Percentiles rank a stretch among this genome's conserved stretches.
Evolutionary conservation across 164 flowering plant genomes (phyloP).

Genomic region (Aristolochia fimbriata): DNA sequence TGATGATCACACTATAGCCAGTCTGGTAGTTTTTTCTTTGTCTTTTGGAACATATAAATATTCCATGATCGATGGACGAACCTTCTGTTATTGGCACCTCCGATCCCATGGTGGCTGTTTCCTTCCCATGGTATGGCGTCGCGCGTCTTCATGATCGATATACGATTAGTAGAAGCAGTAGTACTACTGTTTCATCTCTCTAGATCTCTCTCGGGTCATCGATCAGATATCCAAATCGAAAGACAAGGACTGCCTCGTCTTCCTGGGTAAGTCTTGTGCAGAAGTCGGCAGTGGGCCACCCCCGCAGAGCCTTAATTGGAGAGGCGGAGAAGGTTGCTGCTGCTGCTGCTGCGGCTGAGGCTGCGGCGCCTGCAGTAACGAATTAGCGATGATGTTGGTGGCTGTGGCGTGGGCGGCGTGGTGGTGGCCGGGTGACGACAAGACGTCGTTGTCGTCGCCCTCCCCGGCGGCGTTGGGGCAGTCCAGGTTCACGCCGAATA

Average conservation of each 20-base stretch:
- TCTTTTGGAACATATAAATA: background rate
- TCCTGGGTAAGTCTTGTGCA: slow-evolving; percentile 6
- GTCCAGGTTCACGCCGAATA: slow-evolving; percentile 88
- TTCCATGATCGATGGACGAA: background rate
- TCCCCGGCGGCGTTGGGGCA: slow-evolving; percentile 41
- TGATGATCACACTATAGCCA: too few relatives aligned
- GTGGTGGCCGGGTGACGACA: slow-evolving; percentile 13
- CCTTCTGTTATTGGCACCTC: too few relatives aligned
- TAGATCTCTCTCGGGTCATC: too few relatives aligned
- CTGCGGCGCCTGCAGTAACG: too few relatives aligned
- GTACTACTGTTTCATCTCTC: too few relatives aligned
- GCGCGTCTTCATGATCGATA: too few relatives aligned
- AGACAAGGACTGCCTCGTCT: slow-evolving; percentile 10
- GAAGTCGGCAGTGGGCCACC: slow-evolving; percentile 2
- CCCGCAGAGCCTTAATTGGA: slow-evolving; percentile 8
- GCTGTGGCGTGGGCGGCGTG: slow-evolving; percentile 7
- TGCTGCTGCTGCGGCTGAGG: background rate
- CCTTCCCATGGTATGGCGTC: too few relatives aligned
- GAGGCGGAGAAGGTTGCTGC: slow-evolving; percentile 2
- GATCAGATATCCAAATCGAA: slow-evolving; percentile 4
- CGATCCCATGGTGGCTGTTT: too few relatives aligned
- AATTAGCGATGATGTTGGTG: background rate
- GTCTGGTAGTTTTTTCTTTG: too few relatives aligned
- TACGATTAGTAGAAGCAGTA: too few relatives aligned
- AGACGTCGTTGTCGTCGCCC: slow-evolving; percentile 14